These are phyloP conservation scores for Aegilops longissima DNA, from an alignment of 176 grass and related monocot species.

Conservation along the genomic window DNA sequence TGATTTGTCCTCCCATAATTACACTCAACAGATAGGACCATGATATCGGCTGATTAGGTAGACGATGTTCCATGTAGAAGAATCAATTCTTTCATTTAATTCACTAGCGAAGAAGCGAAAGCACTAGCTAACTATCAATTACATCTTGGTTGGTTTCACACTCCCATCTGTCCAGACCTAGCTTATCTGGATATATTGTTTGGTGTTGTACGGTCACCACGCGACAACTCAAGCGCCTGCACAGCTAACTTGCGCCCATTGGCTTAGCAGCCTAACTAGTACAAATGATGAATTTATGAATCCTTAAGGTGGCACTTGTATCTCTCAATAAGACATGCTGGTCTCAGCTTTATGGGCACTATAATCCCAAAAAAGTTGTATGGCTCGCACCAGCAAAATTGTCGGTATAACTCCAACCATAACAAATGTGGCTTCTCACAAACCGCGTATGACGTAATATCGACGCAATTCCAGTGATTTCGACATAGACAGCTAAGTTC, in stretches of 20 bases:
- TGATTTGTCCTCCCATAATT: conserved; percentile 4
- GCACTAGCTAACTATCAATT: not conserved
- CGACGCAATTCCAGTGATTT: not conserved
- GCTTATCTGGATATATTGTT: not conserved
- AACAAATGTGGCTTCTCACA: not conserved
- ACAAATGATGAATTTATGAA: not conserved
- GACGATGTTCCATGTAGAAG: not conserved
- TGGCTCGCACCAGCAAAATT: not conserved
- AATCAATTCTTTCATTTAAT: not conserved
- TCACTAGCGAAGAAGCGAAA: not conserved
- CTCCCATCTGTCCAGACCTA: not conserved
- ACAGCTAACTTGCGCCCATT: not conserved
- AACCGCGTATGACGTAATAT: not conserved
- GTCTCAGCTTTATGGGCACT: not conserved
- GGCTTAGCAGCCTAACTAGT: not conserved
- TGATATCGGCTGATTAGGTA: not conserved
- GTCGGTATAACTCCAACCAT: not conserved
- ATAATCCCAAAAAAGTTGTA: not conserved
- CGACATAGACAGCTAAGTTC: not conserved
- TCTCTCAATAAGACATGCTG: not conserved
- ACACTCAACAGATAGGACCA: not conserved
- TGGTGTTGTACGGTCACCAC: not conserved
- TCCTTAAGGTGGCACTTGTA: not conserved
- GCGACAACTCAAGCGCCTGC: not conserved
- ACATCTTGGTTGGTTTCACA: not conserved